Evolutionary conservation across 345 rosid species (phyloP), one percentile per base, ranked within the genome.

Genomic region (Trapa incisa): DNA sequence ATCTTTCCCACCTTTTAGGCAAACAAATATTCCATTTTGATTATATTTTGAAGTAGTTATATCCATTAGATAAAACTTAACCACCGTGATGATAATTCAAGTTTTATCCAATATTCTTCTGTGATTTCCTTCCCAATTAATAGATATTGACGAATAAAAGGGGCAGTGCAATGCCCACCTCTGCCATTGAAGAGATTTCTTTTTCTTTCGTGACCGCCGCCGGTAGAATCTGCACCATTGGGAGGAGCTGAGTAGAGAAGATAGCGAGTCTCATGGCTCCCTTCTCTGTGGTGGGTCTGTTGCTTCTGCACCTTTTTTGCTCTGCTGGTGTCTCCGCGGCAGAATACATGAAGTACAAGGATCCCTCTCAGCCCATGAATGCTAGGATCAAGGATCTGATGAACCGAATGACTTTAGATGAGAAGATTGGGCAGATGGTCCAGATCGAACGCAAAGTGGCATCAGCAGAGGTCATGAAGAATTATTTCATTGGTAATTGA

Each of bases 401-500:
- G 73, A 57, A 35, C 4, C 65, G 83, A 39, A 82, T 82, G 85
- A 77, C 75, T n/a, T 32, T 76, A 47, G 75, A 63, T 66, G 85
- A 81, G 66, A 69, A 71, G 68, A 76, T 84, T 37, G 86, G 88
- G 61, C 86, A 84, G 64, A 84, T 84, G 88, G 71, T 76, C 8
- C 86, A 84, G 86, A 84, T 84, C 54, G 86, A 84, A 1, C 86
- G 77, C 57, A n/a, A 3, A 0, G 80, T 69, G 13, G 76, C 81
- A 3, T 70, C 85, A n/a, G 33, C 75, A 12, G 64, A 79, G 64
- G 85, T 79, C 70, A 85, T 90, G 87, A 79, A 80, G 66, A 80
- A 86, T 37, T 81, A 88, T 73, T 75, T 77, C 86, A 90, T 93
- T 37, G 97, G 98, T 89, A 66, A 76, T 37, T 33, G 33, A 22